Evolutionary conservation across 2,329 filamentous ascomycete species (phyloP), one percentile per base, ranked within the genome.

Genomic region (Rutstroemia sp.): DNA sequence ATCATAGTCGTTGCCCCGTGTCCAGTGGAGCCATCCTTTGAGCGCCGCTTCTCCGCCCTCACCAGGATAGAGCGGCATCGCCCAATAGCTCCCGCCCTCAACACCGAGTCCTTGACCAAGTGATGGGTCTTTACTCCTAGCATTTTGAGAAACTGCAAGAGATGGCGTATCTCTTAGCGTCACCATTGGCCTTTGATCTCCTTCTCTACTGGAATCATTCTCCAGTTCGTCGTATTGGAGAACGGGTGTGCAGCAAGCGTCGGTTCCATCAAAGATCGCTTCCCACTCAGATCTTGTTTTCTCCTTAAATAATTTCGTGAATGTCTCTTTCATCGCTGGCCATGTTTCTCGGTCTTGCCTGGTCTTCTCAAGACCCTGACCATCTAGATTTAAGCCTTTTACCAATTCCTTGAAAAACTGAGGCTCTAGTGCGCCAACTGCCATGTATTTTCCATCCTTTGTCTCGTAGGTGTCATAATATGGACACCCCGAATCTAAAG

Each of bases 401-500:
- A 95, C 62, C 53, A 97, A 73, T 1, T 73, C 78, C 2, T 71
- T 74, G 69, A 88, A 96, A 73, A 97, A 97, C 59, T 89, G 86
- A 53, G 89, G 88, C 74, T 97, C 92, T 25, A 97, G 73, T 12
- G 92, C 88, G 1, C 92, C 92, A n/a, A 96, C 88, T 10, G 92
- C 87, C 77, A 96, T 86, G 69, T 84, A 94, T 60, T 78, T 79
- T 1, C 87, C 79, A 69, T 96, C 91, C 57, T 78, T 81, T 5
- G 90, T 95, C 75, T 88, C 84, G 71, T 96, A 97, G 0, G 88
- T 92, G 62, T 89, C 88, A 70, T 97, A 97, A 70, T 82, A 97
- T 2, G 92, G 92, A 64, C 85, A 86, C 0, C 91, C 92, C 10
- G 89, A 84, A 72, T 97, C 92, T 48, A 97, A 73, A 56, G 86